phyloP scores from a whole-genome alignment of 345 rosid species.

The Sisymbrium altissimum region DNA sequence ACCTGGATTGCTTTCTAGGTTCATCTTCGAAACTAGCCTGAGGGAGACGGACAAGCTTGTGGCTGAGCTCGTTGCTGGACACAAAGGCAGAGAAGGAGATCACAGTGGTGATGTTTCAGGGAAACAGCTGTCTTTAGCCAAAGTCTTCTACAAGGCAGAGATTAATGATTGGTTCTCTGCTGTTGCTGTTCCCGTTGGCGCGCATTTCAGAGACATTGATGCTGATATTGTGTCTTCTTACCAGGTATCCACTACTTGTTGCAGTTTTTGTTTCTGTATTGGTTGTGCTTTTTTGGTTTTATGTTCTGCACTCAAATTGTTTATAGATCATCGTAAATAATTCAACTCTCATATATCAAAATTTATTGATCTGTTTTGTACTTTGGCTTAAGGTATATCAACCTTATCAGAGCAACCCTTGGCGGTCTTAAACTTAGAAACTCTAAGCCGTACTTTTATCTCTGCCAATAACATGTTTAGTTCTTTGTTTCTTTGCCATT shows the following conservation, averaged over 20 bases:
- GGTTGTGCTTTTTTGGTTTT: background rate
- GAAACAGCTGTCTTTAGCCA: slow-evolving; percentile 56
- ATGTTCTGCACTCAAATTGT: background rate
- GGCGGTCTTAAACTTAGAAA: too few species aligned
- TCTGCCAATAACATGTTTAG: too few species aligned
- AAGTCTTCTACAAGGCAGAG: slow-evolving; percentile 62
- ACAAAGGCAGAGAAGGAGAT: slow-evolving; percentile 35
- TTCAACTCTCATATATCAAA: too few species aligned
- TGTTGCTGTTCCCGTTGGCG: slow-evolving; percentile 70
- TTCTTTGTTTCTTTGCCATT: too few species aligned
- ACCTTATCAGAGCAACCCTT: too few species aligned
- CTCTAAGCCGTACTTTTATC: too few species aligned
- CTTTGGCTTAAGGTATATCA: background rate
- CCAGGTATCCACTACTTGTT: slow-evolving; percentile 59
- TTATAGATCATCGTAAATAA: background rate
- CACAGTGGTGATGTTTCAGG: slow-evolving; percentile 37
- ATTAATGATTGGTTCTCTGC: slow-evolving; percentile 66
- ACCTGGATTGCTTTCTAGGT: slow-evolving; percentile 61
- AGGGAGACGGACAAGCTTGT: slow-evolving; percentile 55
- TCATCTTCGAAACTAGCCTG: slow-evolving; percentile 60
- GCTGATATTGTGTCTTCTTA: slow-evolving; percentile 33
- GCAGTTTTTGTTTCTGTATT: background rate
- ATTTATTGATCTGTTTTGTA: too few species aligned
- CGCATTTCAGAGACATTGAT: slow-evolving; percentile 67
- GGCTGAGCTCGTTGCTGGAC: slow-evolving; percentile 58